Evolutionary conservation across 345 rosid species (phyloP).

Genomic region (Chamaenerion angustifolium): DNA sequence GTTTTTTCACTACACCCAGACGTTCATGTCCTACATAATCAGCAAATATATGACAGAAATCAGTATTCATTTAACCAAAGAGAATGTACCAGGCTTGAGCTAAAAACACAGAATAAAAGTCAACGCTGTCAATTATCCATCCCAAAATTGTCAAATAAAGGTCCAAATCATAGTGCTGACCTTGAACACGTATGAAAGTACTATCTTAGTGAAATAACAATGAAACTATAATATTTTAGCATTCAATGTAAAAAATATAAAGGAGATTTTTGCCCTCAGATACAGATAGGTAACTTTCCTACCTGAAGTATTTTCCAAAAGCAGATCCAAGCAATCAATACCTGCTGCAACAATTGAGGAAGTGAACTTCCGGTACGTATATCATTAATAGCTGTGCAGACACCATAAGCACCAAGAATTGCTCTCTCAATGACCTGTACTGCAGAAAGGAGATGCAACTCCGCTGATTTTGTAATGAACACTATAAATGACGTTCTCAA

Average conservation of each 20-base stretch:
- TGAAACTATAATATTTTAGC: no score
- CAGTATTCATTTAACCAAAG: background rate
- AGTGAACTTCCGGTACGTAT: constrained; percentile 41
- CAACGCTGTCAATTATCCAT: no score
- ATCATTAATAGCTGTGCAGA: constrained; percentile 24
- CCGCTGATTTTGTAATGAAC: constrained; percentile 44
- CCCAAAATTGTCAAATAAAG: background rate
- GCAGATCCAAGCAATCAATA: constrained; percentile 78
- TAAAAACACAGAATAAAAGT: no score
- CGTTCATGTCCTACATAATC: constrained; percentile 51
- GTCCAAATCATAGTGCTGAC: background rate
- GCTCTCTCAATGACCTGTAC: constrained; percentile 72
- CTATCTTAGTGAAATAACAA: no score
- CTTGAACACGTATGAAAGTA: no score
- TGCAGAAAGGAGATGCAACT: constrained; percentile 51
- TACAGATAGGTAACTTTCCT: constrained; percentile 3
- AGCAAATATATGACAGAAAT: constrained; percentile 6
- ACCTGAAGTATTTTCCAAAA: constrained; percentile 81
- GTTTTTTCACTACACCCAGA: constrained; percentile 44
- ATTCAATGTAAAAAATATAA: no score
- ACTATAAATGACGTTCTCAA: constrained; percentile 57
- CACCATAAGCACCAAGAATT: constrained; percentile 54
- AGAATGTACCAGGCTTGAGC: no score
- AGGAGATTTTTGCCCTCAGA: background rate
- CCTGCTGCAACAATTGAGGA: constrained; percentile 64